Evolutionary conservation across 2,329 filamentous ascomycete genomes (phyloP).

Genomic region (Sclerotinia subarctica): DNA sequence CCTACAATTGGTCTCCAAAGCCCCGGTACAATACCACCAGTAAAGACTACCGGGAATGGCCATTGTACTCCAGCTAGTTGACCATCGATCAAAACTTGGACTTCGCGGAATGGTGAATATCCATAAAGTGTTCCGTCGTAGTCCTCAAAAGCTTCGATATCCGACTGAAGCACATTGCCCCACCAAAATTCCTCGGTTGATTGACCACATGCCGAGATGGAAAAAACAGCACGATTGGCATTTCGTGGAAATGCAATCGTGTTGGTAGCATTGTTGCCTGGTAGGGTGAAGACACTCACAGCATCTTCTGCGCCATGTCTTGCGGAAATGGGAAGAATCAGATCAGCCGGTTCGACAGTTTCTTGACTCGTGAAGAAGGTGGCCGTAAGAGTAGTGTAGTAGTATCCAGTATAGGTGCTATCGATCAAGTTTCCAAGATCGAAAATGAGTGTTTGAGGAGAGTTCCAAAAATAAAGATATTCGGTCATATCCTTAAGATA

Average conservation of each 20-base stretch:
- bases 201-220: slow-evolving; percentile 76
- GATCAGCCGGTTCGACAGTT: slow-evolving; percentile 52
- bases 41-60: slow-evolving; percentile 82
- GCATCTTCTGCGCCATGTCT: slow-evolving; percentile 48
- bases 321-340: slow-evolving; percentile 66
- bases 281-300: slow-evolving; percentile 66
- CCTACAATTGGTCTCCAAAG: slow-evolving; percentile 78
- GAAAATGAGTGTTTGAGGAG: slow-evolving; percentile 72
- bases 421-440: slow-evolving; percentile 73
- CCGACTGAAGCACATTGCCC: slow-evolving; percentile 67
- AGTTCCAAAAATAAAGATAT: slow-evolving; percentile 65
- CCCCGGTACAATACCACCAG: slow-evolving; percentile 72
- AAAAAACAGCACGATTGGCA: slow-evolving; percentile 66
- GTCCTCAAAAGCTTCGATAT: slow-evolving; percentile 55
- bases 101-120: slow-evolving; percentile 71
- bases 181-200: slow-evolving; percentile 82
- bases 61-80: slow-evolving; percentile 70
- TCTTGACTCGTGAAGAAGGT: slow-evolving; percentile 60
- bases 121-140: slow-evolving; percentile 59
- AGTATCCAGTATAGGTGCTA: slow-evolving; percentile 66
- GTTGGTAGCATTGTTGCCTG: slow-evolving; percentile 57
- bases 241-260: slow-evolving; percentile 63
- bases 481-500: slow-evolving; percentile 77
- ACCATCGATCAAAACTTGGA: slow-evolving; percentile 73
- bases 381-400: slow-evolving; percentile 71